Evolutionary conservation across 2,329 filamentous ascomycete genomes (phyloP), one percentile per base, ranked within the genome.

Genomic region (Fusarium guadeloupense): DNA sequence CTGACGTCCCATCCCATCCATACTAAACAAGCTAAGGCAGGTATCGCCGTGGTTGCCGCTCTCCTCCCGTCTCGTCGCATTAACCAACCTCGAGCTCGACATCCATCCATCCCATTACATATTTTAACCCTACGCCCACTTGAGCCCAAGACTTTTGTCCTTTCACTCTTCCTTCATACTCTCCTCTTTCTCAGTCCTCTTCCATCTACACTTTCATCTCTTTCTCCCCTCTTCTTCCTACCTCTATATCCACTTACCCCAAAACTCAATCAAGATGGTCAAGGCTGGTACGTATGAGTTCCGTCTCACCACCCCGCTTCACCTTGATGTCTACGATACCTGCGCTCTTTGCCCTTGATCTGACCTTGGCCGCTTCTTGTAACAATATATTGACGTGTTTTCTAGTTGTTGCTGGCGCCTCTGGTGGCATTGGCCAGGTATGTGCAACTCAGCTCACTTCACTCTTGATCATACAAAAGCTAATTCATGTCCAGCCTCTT

Each of bases 341-440:
- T 33, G 30, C 37, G 20, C 30, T 25, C 28, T 41, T 46, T 31
- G 38, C 17, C 19, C 39, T 42, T 39, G 23, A 16, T 16, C 3
- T 17, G 21, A 10, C 30, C 16, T 30, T 17, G 9, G 30, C 33
- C 25, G 33, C 31, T 45, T 21, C 14, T 21, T 6, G 17, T 35
- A 39, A 20, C 20, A 35, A 31, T 28, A 42, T 43, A 45, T 54
- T 65, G 26, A 67, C 49, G 10, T 49, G 38, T 47, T 37, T 52
- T 38, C 57, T 54, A 89, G 85, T 88, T 76, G 94, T 99, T 83
- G 93, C 95, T 81, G 95, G 95, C 81, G 95, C 94, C 77, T 89
- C 94, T 78, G 95, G 95, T 82, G 95, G 95, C 83, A 99, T 99
- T 88, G 95, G 94, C 80, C 94, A 97, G 89, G 93, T 96, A 77